These are phyloP conservation scores for Diplodia mutila DNA, from an alignment of 2,329 filamentous ascomycete species.

Conservation along the genomic window DNA sequence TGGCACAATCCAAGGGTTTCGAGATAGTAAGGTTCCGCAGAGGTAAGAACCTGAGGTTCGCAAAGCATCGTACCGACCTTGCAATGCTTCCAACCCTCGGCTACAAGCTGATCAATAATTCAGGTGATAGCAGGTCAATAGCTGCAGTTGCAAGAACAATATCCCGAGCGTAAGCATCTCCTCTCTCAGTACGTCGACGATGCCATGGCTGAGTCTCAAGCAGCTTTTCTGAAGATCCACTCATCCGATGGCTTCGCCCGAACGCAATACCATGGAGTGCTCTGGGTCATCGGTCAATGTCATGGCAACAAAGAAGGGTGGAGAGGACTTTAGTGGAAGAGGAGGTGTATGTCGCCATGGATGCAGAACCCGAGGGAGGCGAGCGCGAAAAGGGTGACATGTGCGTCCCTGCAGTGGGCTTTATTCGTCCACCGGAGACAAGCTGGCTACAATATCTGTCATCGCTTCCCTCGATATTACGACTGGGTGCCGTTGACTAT, in stretches of 20 bases:
- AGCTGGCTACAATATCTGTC: neutral
- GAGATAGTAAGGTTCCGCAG: neutral
- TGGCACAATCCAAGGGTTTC: neutral
- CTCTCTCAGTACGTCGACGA: neutral
- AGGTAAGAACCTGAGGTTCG: neutral
- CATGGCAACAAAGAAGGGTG: neutral
- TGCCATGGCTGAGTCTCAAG: neutral
- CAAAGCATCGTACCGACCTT: neutral
- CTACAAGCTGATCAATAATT: neutral
- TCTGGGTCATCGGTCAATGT: neutral
- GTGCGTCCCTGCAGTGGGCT: neutral
- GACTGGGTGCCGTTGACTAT: neutral
- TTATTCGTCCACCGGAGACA: neutral
- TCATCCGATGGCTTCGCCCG: neutral
- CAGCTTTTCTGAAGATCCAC: conserved; percentile 1
- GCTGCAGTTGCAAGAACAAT: neutral
- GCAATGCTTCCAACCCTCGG: neutral
- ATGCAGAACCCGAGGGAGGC: neutral
- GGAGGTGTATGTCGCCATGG: neutral
- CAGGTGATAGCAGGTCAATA: neutral
- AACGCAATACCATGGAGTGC: neutral
- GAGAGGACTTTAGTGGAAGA: neutral
- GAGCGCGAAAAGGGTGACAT: neutral
- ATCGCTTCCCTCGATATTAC: neutral
- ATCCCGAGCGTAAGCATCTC: neutral